Percentiles rank a stretch among this genome's conserved stretches.
These are phyloP conservation scores for Mortierella sp. DNA, from an alignment of 371 early-diverging fungal species.

Conservation along the genomic window DNA sequence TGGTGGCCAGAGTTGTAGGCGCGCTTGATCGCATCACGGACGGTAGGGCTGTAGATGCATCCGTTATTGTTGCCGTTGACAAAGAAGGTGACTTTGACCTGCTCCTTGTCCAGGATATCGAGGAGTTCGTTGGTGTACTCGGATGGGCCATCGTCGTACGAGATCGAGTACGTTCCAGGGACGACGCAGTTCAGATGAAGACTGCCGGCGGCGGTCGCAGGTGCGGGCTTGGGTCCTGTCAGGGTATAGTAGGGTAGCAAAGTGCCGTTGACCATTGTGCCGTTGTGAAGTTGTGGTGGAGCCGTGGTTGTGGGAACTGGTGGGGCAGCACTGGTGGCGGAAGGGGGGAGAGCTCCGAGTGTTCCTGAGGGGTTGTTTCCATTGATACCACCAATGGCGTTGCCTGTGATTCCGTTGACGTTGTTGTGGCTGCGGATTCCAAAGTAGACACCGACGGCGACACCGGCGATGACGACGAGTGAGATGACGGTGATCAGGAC, in stretches of 20 bases:
- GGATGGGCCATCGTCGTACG: slow-evolving; percentile 53
- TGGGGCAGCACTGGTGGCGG: neutral
- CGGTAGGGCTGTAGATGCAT: slow-evolving; percentile 44
- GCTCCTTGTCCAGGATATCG: slow-evolving; percentile 44
- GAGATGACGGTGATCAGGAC: slow-evolving; percentile 44
- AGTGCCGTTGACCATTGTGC: slow-evolving; percentile 55
- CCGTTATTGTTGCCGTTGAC: slow-evolving; percentile 51
- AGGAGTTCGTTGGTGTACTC: slow-evolving; percentile 38
- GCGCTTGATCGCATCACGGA: slow-evolving; percentile 41
- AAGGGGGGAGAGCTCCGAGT: neutral
- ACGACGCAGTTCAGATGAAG: slow-evolving; percentile 49
- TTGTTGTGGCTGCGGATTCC: slow-evolving; percentile 37
- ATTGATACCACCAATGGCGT: neutral
- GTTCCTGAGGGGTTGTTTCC: too few relatives aligned
- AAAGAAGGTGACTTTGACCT: slow-evolving; percentile 56
- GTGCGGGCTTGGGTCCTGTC: slow-evolving; percentile 32
- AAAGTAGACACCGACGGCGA: slow-evolving; percentile 46
- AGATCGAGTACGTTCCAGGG: slow-evolving; percentile 47
- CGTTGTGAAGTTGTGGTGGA: slow-evolving; percentile 25
- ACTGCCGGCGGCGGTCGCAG: slow-evolving; percentile 30
- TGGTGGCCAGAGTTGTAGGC: slow-evolving; percentile 58
- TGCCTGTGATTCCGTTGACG: slow-evolving; percentile 9
- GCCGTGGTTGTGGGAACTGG: slow-evolving; percentile 12
- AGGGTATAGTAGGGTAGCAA: slow-evolving; percentile 48
- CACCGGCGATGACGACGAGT: slow-evolving; percentile 31